Conservation (phyloP, 2,329 filamentous ascomycete species). For the Aspergillus transmontanensis region DNA sequence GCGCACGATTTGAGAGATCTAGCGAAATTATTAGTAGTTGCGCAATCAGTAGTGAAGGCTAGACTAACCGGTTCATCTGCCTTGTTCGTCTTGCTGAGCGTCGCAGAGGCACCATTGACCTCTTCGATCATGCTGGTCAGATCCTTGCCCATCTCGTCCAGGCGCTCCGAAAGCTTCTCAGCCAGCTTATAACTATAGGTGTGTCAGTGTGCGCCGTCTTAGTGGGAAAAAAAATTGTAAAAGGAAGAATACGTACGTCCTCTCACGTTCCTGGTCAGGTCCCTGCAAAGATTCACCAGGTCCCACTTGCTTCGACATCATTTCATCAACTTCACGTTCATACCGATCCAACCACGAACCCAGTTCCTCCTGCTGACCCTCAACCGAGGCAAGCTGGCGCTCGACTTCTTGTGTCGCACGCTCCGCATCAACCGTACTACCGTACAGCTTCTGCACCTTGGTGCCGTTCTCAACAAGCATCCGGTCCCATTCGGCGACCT, state of each 20-base stretch:
- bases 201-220: conserved; percentile 23
- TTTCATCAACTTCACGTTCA: conserved; percentile 85
- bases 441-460: conserved; percentile 91
- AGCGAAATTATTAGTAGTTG: conserved; percentile 15
- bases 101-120: conserved; percentile 90
- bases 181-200: conserved; percentile 74
- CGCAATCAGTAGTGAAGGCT: conserved; percentile 10
- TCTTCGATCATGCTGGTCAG: conserved; percentile 96
- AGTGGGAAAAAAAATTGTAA: background rate
- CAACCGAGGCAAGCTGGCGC: conserved; percentile 83
- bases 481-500: conserved; percentile 88
- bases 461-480: conserved; percentile 90
- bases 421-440: conserved; percentile 90
- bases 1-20: conserved; percentile 93
- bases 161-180: conserved; percentile 84
- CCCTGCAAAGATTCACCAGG: conserved; percentile 75
- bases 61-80: conserved; percentile 79
- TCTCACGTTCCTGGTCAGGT: conserved; percentile 92
- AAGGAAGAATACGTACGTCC: conserved; percentile 62
- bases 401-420: conserved; percentile 92
- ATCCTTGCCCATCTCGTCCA: conserved; percentile 93
- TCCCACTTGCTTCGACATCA: conserved; percentile 80
- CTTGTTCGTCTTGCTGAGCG: conserved; percentile 84
- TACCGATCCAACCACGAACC: conserved; percentile 87
- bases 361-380: conserved; percentile 90